Percentiles rank a stretch among this genome's conserved stretches.
Evolutionary conservation across 2,329 filamentous ascomycete species (phyloP).

Genomic region (Alternaria alternata): DNA sequence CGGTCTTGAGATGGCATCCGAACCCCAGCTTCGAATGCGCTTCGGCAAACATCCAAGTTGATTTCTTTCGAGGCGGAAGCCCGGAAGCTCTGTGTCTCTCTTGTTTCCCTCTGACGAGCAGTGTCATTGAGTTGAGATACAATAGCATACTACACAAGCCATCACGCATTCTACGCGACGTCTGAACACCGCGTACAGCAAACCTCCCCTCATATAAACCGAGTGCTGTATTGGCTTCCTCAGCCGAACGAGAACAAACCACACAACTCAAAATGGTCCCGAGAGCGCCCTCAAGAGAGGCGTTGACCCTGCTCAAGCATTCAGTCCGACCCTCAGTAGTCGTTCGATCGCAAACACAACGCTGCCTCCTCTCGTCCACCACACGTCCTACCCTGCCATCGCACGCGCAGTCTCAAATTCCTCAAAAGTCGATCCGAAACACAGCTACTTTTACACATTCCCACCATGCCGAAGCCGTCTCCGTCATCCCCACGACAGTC

Average conservation of each 20-base stretch:
- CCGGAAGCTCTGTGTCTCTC: not conserved
- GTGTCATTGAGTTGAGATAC: not conserved
- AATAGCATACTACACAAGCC: not conserved
- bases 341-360: slow-evolving; percentile 34
- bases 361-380: slow-evolving; percentile 27
- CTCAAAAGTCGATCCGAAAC: slow-evolving; percentile 24
- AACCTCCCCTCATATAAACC: not conserved
- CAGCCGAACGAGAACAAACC: not conserved
- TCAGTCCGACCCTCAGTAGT: slow-evolving; percentile 38
- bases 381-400: slow-evolving; percentile 23
- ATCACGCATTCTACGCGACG: not conserved
- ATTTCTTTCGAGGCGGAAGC: slow-evolving; percentile 8
- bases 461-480: slow-evolving; percentile 84
- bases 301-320: slow-evolving; percentile 44
- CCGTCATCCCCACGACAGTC: slow-evolving; percentile 76
- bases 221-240: not conserved
- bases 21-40: slow-evolving; percentile 24
- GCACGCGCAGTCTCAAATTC: slow-evolving; percentile 21
- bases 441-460: slow-evolving; percentile 81
- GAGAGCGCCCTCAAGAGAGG: slow-evolving; percentile 47
- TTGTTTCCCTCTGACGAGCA: not conserved
- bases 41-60: slow-evolving; percentile 26
- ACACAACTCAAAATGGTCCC: slow-evolving; percentile 34
- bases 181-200: not conserved
- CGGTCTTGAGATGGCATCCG: slow-evolving; percentile 33